A percentile compares a stretch with the other conserved stretches of the same genome.
phyloP scores from a whole-genome alignment of 1,139 yeast genomes.

The Candida dubliniensis region DNA sequence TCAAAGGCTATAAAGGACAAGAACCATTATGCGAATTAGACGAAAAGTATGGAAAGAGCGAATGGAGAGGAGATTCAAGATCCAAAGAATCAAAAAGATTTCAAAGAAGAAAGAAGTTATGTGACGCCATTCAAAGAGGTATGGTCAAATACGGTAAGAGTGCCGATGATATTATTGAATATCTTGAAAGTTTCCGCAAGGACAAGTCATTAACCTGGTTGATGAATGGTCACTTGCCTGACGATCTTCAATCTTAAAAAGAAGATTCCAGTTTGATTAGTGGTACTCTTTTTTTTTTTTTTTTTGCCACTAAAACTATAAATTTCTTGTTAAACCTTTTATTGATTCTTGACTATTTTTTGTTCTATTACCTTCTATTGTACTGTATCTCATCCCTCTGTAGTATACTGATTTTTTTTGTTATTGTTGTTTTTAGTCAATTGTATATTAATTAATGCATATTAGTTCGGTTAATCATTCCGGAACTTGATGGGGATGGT shows the following conservation, averaged over 20 bases:
- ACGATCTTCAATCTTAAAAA: conserved; percentile 25
- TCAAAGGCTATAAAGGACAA: conserved; percentile 48
- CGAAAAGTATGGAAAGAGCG: conserved; percentile 44
- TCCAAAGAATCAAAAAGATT: conserved; percentile 49
- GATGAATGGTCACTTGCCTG: conserved; percentile 50
- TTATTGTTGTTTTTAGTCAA: too few relatives aligned
- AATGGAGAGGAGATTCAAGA: conserved; percentile 51
- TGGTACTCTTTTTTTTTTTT: background rate
- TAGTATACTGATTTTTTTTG: too few relatives aligned
- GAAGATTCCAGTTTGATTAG: background rate
- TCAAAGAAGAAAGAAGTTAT: conserved; percentile 46
- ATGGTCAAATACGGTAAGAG: conserved; percentile 41
- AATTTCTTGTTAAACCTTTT: background rate
- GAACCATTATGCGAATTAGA: conserved; percentile 47
- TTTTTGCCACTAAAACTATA: background rate
- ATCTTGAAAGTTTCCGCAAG: conserved; percentile 45
- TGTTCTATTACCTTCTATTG: too few relatives aligned
- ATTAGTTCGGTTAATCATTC: too few relatives aligned
- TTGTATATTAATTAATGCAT: too few relatives aligned
- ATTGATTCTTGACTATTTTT: too few relatives aligned
- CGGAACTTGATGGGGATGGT: too few relatives aligned
- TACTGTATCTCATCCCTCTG: too few relatives aligned
- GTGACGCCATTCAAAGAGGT: conserved; percentile 48
- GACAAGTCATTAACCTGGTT: conserved; percentile 51
- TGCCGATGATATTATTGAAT: conserved; percentile 44